Evolutionary conservation across 805 yeast genomes (phyloP), one percentile per base, ranked within the genome.

Genomic region (Komagataella phaffii): DNA sequence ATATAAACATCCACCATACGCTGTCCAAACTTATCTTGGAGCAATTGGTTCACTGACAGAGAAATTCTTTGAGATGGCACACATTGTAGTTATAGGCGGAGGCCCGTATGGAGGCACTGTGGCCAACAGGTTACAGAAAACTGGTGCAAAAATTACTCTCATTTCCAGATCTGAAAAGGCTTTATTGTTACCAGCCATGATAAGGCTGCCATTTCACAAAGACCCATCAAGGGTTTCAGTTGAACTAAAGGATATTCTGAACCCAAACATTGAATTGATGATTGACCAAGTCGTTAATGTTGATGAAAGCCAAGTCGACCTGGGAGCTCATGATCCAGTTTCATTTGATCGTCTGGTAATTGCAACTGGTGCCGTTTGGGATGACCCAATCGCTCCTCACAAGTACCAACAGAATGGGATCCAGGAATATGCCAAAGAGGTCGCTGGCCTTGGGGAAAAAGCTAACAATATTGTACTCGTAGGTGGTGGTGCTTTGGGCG

Each of bases 401-500:
- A 40, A 30, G 49, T 45, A 21, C 8, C 8, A 36, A 40, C 36
- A 30, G 10, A 6, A 24, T n/a, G 53, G 36, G n/a, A 21, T 45
- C 17, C 19, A 44, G 14, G 47, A 23, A 1, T 57, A 62, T 49
- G 55, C 58, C 24, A 51, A 51, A 8, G 40, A 49, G 6, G 54
- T 56, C 24, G 51, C 50, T 17, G 54, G 55, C 3, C 49, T 52
- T 46, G 49, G 64, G 8, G 54, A 53, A 14, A 46, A 49, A 3
- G 64, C 67, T 1, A 57, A 61, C 19, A 52, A 60, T 30, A 58
- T 65, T 17, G 63, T 59, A 3, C 50, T 67, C 19, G 53, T 65
- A 17, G 71, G 71, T 44, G 70, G 67, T 18, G 71, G 70, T 2
- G 57, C 59, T 50, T 58, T 56, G 19, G 67, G 63, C 30, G 54